Base-by-base conservation (phyloP, 805 yeast species). In the Lipomyces kockii region DNA sequence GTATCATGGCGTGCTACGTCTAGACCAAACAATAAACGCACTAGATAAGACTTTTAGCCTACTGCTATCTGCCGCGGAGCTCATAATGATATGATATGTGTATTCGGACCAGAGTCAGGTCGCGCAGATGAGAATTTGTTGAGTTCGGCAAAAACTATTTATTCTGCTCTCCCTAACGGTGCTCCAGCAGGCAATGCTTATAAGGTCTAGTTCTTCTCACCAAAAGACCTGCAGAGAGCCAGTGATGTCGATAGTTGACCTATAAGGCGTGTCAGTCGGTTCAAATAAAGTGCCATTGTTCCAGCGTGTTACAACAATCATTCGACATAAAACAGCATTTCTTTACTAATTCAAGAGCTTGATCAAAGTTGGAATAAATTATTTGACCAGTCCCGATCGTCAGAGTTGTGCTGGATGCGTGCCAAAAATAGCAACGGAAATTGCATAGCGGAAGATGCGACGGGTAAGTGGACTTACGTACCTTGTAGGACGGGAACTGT, bases 31-130 rank as follows among this genome's bases (percentile, higher is more conserved):
- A 27, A 55, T 3, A 46, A 20, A 34, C 65, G 53, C 53, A 64
- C 67, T 64, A 11, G 67, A 64, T 20, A 64, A 62, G 25, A 64
- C 56, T 14, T 61, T 64, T 11, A 64, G 58, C 20, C 64, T 55
- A 35, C 54, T 55, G 52, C 54, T 60, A 32, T 64, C 67, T 22
- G 61, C 58, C 64, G 58, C 57, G n/a, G 55, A 32, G 58, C 25
- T 43, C 49, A 43, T 43, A 17, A 17, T 43, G 49, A 43, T n/a
- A 43, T 6, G 20, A n/a, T 7, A 6, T 43, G 11, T n/a, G 20
- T 43, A 43, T 43, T 43, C 49, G 49, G 49, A 43, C 49, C 12
- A 37, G 43, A 37, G 17, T 37, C 43, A 37, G 43, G 43, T 37
- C 43, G 12, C 17, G 17, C 12, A 2, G 17, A 11, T 37, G 43